Evolutionary conservation across 371 early-diverging fungal species (phyloP).

Genomic region (Capniomyces stellatus): DNA sequence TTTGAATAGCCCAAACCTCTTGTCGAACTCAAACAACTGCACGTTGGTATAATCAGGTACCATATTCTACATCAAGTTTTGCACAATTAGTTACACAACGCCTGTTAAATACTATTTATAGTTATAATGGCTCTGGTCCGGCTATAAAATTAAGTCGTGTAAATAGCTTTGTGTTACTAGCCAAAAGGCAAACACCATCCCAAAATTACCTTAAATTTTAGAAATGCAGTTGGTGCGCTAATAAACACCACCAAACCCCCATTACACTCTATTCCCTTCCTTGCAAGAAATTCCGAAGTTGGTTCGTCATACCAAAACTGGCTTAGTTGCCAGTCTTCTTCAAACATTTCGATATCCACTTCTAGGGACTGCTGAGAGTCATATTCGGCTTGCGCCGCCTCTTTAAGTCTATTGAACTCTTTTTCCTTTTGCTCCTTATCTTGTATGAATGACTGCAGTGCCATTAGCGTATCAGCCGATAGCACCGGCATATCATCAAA

Average conservation of each 20-base stretch:
- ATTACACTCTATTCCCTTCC: too few relatives aligned
- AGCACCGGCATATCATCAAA: too few relatives aligned
- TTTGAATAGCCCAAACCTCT: conserved; percentile 39
- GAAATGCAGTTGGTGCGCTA: too few relatives aligned
- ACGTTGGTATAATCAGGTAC: conserved; percentile 13
- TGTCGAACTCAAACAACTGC: conserved; percentile 40
- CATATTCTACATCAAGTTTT: conserved; percentile 28
- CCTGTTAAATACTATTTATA: too few relatives aligned
- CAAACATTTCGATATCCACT: conserved; percentile 35
- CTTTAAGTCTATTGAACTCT: conserved; percentile 32
- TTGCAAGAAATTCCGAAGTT: conserved; percentile 35
- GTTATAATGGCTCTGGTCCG: too few relatives aligned
- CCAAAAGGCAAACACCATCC: too few relatives aligned
- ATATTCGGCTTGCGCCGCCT: too few relatives aligned
- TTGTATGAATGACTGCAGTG: conserved; percentile 36
- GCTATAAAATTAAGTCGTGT: too few relatives aligned
- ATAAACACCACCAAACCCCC: too few relatives aligned
- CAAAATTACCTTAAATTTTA: too few relatives aligned
- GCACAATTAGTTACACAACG: too few relatives aligned
- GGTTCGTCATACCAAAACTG: conserved; percentile 51
- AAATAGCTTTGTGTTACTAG: too few relatives aligned
- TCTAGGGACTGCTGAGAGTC: conserved; percentile 31
- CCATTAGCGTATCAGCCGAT: conserved; percentile 30
- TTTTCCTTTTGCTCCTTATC: conserved; percentile 36
- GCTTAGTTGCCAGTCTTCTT: conserved; percentile 54